Percentiles rank a stretch among this genome's conserved stretches.
phyloP scores from a whole-genome alignment of 208 protist genomes.

The Herpetomonas tarakana region DNA sequence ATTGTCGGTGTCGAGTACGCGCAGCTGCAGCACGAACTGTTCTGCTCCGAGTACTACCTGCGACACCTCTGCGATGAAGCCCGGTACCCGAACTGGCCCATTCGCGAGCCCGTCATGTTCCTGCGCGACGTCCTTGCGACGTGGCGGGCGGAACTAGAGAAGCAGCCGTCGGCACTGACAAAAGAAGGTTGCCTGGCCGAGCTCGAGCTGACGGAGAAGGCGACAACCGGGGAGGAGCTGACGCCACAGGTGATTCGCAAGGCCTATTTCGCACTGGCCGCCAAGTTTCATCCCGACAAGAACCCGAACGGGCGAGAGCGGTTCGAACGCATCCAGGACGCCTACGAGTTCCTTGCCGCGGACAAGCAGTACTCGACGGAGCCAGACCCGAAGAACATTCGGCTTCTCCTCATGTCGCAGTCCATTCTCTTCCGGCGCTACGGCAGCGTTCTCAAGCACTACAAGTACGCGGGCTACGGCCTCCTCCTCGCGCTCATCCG shows the following conservation, averaged over 20 bases:
- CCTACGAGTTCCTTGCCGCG: constrained; percentile 85
- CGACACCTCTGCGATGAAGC: constrained; percentile 91
- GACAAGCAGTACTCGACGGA: constrained; percentile 24
- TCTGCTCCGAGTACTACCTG: constrained; percentile 95
- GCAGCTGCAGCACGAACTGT: constrained; percentile 89
- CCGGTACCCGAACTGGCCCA: constrained; percentile 91
- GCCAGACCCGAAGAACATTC: constrained; percentile 61
- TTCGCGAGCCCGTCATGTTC: constrained; percentile 80
- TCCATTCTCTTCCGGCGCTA: constrained; percentile 91
- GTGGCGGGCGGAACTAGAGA: constrained; percentile 87
- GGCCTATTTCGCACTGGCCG: constrained; percentile 92
- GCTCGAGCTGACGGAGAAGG: constrained; percentile 54
- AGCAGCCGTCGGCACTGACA: constrained; percentile 75
- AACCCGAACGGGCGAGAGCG: constrained; percentile 92
- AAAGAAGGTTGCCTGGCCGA: constrained; percentile 57
- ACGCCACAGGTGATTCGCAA: constrained; percentile 77
- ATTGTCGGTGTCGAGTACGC: constrained; percentile 89
- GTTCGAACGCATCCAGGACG: constrained; percentile 91
- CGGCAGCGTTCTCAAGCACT: constrained; percentile 62
- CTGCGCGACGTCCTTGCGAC: constrained; percentile 82
- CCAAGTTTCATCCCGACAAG: constrained; percentile 96
- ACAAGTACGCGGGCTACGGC: constrained; percentile 95
- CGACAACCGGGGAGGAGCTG: constrained; percentile 10
- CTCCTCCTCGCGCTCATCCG: constrained; percentile 83
- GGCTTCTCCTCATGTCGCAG: constrained; percentile 85